Conservation (phyloP, 441 rosid species). For the Populus trichocarpa region DNA sequence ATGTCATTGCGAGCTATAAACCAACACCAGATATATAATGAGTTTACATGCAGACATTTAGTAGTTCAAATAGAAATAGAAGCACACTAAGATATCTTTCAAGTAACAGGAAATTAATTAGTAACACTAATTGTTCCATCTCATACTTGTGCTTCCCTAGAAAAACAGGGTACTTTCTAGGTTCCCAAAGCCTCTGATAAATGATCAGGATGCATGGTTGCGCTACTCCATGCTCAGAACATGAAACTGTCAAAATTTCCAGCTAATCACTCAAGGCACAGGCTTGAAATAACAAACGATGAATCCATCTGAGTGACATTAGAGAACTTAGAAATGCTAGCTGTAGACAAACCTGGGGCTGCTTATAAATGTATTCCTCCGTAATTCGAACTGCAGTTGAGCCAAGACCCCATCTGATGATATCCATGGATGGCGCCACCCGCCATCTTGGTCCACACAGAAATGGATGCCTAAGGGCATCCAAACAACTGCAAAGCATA, state of each 20-base stretch:
- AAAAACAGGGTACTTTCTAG: neutral
- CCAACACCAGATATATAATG: neutral
- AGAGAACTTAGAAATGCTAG: neutral
- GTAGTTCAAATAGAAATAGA: neutral
- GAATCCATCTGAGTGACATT: neutral
- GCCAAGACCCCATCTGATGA: slow-evolving; percentile 95
- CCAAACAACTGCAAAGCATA: slow-evolving; percentile 56
- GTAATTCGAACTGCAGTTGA: slow-evolving; percentile 84
- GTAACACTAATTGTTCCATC: neutral
- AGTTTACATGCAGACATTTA: neutral
- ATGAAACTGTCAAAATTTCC: neutral
- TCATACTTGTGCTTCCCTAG: neutral
- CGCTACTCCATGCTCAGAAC: neutral
- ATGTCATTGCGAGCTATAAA: neutral
- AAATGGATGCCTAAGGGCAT: slow-evolving; percentile 92
- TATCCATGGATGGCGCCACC: slow-evolving; percentile 81
- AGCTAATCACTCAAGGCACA: neutral
- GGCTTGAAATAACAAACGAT: neutral
- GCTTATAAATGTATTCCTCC: slow-evolving; percentile 84
- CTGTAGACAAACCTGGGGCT: slow-evolving; percentile 55
- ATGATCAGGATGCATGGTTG: neutral
- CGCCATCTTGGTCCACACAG: slow-evolving; percentile 97
- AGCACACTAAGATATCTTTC: neutral
- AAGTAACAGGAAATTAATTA: neutral
- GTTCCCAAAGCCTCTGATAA: neutral